Percentiles rank a stretch among this genome's conserved stretches.
phyloP scores from a whole-genome alignment of 2,329 filamentous ascomycete genomes.

The Pyrenochaeta sp. region DNA sequence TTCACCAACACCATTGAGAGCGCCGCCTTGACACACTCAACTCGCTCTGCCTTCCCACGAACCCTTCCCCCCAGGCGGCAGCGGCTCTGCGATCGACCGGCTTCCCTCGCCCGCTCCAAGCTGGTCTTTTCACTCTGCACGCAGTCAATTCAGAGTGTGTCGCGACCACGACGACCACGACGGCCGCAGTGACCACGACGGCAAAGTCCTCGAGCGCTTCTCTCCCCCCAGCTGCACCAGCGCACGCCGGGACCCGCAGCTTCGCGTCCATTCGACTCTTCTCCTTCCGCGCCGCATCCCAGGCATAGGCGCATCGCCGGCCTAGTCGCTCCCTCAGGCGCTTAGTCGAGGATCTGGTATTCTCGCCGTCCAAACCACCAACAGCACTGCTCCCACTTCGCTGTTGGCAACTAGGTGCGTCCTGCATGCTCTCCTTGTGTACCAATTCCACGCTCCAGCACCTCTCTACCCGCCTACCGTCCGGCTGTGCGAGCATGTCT shows the following conservation, averaged over 20 bases:
- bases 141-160: constrained; percentile 9
- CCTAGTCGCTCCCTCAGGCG: constrained; percentile 51
- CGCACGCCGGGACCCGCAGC: constrained; percentile 7
- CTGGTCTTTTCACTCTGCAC: constrained; percentile 24
- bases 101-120: constrained; percentile 31
- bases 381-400: constrained; percentile 27
- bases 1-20: constrained; percentile 29
- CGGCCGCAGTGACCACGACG: background rate
- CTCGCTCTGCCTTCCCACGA: constrained; percentile 21
- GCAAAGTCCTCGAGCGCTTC: constrained; percentile 2
- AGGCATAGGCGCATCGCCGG: constrained; percentile 44
- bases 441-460: constrained; percentile 16
- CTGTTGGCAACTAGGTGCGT: constrained; percentile 47
- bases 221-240: constrained; percentile 9
- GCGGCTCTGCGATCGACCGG: constrained; percentile 36
- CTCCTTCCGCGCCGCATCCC: constrained; percentile 33
- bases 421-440: constrained; percentile 24
- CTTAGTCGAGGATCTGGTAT: constrained; percentile 55
- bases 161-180: constrained; percentile 16
- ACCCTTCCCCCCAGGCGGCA: constrained; percentile 28
- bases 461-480: constrained; percentile 10
- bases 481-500: constrained; percentile 10
- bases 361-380: constrained; percentile 47
- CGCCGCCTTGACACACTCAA: constrained; percentile 24
- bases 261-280: constrained; percentile 22